Percentiles rank a stretch among this genome's conserved stretches.
Conservation (phyloP, 352 stramenopile species). For the Pseudoperonospora humuli region DNA sequence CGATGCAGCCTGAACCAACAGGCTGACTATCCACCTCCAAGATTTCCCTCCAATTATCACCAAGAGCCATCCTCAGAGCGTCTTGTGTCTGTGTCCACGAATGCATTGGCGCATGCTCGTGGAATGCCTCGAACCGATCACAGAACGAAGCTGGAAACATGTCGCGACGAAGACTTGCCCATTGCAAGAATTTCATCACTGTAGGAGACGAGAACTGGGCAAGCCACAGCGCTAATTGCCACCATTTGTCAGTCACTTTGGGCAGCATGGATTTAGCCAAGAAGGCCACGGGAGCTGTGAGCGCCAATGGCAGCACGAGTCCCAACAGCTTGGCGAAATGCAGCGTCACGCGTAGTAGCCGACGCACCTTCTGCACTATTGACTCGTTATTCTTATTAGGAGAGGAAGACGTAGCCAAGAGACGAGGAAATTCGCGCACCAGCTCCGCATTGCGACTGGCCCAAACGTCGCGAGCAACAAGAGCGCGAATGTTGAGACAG, state of each 20-base stretch:
- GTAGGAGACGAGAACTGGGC: conserved; percentile 75
- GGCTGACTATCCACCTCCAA: conserved; percentile 51
- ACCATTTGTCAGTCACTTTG: conserved; percentile 46
- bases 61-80: conserved; percentile 78
- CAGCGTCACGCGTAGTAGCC: conserved; percentile 37
- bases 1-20: conserved; percentile 91
- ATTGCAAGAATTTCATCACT: conserved; percentile 95
- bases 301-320: conserved; percentile 38
- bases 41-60: conserved; percentile 58
- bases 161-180: conserved; percentile 90
- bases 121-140: conserved; percentile 86
- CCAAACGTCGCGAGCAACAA: conserved; percentile 17
- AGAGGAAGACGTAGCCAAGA: conserved; percentile 18
- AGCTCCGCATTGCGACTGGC: conserved; percentile 9
- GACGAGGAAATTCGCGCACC: conserved; percentile 16
- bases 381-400: conserved; percentile 9
- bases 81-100: conserved; percentile 83
- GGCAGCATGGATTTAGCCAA: conserved; percentile 14
- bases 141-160: conserved; percentile 89
- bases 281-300: conserved; percentile 35
- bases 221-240: conserved; percentile 51
- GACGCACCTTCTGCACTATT: conserved; percentile 27
- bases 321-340: conserved; percentile 57
- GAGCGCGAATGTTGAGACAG: not conserved
- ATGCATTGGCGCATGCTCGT: conserved; percentile 84